Conservation (phyloP, 164 flowering plant genomes). For the Dillenia suffruticosa region DNA sequence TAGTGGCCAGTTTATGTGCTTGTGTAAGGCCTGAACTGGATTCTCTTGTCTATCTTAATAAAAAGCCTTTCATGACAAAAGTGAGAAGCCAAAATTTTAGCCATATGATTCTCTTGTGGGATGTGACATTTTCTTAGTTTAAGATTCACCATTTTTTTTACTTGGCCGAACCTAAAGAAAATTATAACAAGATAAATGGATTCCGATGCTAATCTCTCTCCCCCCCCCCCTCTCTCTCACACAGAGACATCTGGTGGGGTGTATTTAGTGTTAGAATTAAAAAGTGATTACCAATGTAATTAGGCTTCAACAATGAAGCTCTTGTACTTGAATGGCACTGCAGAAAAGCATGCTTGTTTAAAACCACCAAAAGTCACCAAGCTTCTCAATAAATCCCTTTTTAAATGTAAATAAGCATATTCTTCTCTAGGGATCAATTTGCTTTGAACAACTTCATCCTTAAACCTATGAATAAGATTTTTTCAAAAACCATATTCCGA, state of each 20-base stretch:
- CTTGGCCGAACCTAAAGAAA: conserved; percentile 17
- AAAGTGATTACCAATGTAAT: too few species aligned
- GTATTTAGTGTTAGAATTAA: too few species aligned
- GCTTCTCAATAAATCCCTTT: not conserved
- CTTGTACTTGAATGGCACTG: conserved; percentile 8
- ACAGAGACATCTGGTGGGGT: too few species aligned
- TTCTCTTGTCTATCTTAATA: conserved; percentile 32
- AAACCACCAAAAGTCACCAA: conserved; percentile 22
- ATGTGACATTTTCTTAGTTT: conserved; percentile 23
- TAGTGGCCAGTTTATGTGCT: conserved; percentile 14
- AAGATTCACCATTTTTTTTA: conserved; percentile 15
- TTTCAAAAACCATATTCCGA: too few species aligned
- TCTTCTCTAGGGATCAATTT: too few species aligned
- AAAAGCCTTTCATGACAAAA: conserved; percentile 14
- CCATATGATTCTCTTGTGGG: conserved; percentile 28
- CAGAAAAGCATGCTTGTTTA: conserved; percentile 17
- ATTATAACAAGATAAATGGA: conserved; percentile 20
- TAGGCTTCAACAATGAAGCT: conserved; percentile 1
- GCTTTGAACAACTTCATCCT: too few species aligned
- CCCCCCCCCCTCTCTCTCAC: too few species aligned
- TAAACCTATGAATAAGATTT: too few species aligned
- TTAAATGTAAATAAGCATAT: too few species aligned
- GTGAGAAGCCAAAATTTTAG: conserved; percentile 13
- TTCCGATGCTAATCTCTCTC: conserved; percentile 4
- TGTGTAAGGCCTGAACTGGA: conserved; percentile 44